These are phyloP conservation scores for Lipomyces sp. DNA, from an alignment of 805 yeast genomes.

Conservation along the genomic window DNA sequence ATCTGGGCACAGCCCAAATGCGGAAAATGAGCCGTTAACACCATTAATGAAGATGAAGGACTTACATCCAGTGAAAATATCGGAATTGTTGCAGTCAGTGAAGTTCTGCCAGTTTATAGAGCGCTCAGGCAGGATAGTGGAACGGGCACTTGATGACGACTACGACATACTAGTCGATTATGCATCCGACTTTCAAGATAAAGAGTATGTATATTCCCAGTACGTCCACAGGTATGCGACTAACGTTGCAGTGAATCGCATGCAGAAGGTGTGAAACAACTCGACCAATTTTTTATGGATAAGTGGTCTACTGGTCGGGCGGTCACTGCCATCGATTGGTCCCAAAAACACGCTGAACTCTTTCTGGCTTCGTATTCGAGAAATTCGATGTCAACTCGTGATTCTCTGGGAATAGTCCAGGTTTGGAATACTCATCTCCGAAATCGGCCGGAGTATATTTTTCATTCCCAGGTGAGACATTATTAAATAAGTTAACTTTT, in stretches of 20 bases:
- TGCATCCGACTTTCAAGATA: conserved; percentile 15
- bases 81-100: conserved; percentile 5
- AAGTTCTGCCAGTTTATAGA: conserved; percentile 19
- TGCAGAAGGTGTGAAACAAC: conserved; percentile 32
- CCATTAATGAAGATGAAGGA: background rate
- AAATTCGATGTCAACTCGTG: conserved; percentile 35
- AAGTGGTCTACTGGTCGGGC: conserved; percentile 40
- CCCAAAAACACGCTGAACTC: conserved; percentile 46
- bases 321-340: conserved; percentile 47
- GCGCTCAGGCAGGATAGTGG: conserved; percentile 43
- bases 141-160: conserved; percentile 42
- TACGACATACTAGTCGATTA: conserved; percentile 45
- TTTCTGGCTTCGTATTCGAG: conserved; percentile 45
- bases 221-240: conserved; percentile 1
- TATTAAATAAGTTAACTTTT: background rate
- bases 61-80: conserved; percentile 3
- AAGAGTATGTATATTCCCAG: conserved; percentile 9
- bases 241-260: conserved; percentile 11
- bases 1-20: background rate
- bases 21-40: background rate
- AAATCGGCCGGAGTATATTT: conserved; percentile 49
- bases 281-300: conserved; percentile 36
- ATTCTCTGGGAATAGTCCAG: conserved; percentile 43
- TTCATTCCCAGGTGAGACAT: conserved; percentile 46
- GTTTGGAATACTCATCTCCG: conserved; percentile 48